phyloP scores from a whole-genome alignment of 2,329 filamentous ascomycete genomes.

The Colletotrichum scovillei region DNA sequence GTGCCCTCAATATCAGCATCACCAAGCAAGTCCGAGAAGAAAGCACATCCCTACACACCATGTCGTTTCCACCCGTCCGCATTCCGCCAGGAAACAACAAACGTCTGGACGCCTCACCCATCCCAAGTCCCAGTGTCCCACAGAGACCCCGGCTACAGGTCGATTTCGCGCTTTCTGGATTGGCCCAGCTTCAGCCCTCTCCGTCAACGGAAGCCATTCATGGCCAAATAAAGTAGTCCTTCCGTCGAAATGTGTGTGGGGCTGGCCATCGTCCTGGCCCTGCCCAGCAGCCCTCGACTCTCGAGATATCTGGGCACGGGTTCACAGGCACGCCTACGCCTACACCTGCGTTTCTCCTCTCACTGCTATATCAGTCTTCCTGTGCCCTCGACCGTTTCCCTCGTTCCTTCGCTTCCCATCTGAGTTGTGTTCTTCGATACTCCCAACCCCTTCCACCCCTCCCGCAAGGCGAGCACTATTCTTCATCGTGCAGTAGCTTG shows the following conservation, averaged over 20 bases:
- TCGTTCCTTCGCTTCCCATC: not conserved
- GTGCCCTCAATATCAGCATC: conserved; percentile 15
- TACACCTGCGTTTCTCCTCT: not conserved
- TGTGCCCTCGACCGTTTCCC: not conserved
- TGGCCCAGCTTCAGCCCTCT: conserved; percentile 28
- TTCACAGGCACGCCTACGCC: not conserved
- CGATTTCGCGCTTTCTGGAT: conserved; percentile 3
- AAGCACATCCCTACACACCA: conserved; percentile 11
- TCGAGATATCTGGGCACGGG: not conserved
- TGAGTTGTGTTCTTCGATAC: not conserved
- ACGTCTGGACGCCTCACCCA: conserved; percentile 12
- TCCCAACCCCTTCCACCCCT: not conserved
- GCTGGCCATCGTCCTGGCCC: not conserved
- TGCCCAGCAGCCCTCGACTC: not conserved
- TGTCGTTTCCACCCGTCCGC: conserved; percentile 4
- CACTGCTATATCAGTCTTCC: conserved; percentile 16
- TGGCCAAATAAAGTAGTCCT: conserved; percentile 7
- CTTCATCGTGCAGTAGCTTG: conserved; percentile 16
- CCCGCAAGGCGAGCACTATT: not conserved
- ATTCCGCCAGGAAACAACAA: conserved; percentile 4
- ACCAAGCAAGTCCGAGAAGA: conserved; percentile 10
- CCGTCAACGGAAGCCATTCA: conserved; percentile 23
- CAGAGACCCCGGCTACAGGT: not conserved
- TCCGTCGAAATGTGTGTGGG: not conserved
- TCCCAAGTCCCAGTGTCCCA: conserved; percentile 6